Conservation (phyloP, 495 filamentous ascomycete species). For the Pyronema omphalodes region DNA sequence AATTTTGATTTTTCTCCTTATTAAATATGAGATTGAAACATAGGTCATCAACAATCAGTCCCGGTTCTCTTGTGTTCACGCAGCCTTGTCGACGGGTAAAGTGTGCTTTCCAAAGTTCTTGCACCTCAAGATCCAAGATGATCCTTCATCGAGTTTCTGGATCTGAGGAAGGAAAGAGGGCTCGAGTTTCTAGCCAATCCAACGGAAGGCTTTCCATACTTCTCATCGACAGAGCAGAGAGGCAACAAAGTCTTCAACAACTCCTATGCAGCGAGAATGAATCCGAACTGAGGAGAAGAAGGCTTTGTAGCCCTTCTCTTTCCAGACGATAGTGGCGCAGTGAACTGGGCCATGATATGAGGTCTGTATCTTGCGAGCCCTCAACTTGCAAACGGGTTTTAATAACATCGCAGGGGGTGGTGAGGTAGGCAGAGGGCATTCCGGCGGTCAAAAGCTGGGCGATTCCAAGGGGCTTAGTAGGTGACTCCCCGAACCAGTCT, state of each 20-base stretch:
- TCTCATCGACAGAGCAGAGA: constrained; percentile 33
- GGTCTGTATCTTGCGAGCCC: constrained; percentile 82
- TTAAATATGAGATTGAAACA: too few species aligned
- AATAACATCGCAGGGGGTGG: constrained; percentile 95
- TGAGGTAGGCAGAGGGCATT: constrained; percentile 96
- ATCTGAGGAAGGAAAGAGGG: constrained; percentile 64
- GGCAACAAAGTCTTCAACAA: constrained; percentile 78
- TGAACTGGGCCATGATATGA: constrained; percentile 70
- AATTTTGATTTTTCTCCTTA: too few species aligned
- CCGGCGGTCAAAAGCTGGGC: constrained; percentile 85
- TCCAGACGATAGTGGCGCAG: constrained; percentile 60
- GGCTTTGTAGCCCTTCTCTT: constrained; percentile 81
- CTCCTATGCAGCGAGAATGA: constrained; percentile 89
- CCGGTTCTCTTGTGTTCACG: too few species aligned
- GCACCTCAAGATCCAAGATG: constrained; percentile 83
- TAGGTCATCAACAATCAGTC: too few species aligned
- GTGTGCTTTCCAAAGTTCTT: constrained; percentile 58
- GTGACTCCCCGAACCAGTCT: constrained; percentile 79
- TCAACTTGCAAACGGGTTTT: constrained; percentile 97
- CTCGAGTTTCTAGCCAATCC: constrained; percentile 35
- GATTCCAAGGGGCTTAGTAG: constrained; percentile 78
- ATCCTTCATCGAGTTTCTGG: constrained; percentile 87
- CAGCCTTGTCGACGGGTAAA: too few species aligned
- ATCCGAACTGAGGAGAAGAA: constrained; percentile 97
- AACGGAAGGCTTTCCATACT: constrained; percentile 17